Evolutionary conservation across 2,329 filamentous ascomycete genomes (phyloP).

Genomic region (Cryphonectria japonica): DNA sequence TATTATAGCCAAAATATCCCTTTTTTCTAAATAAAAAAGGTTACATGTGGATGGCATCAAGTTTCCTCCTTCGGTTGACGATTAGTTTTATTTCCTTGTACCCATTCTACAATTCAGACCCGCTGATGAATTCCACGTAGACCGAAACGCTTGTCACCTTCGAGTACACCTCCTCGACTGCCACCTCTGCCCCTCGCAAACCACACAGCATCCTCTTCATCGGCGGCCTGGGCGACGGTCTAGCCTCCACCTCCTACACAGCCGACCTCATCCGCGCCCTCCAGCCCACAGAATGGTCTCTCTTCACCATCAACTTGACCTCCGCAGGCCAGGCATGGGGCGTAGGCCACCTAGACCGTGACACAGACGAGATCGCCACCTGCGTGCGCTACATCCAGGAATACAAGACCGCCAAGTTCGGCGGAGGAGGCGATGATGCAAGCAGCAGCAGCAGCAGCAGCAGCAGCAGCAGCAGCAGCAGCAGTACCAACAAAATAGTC

Average conservation of each 20-base stretch:
- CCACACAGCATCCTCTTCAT: conserved; percentile 55
- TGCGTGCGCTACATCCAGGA: conserved; percentile 38
- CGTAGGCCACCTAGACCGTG: conserved; percentile 42
- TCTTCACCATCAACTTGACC: conserved; percentile 45
- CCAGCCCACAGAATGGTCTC: conserved; percentile 40
- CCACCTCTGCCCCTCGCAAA: conserved; percentile 33
- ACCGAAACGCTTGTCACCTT: conserved; percentile 44
- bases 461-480: conserved; percentile 37
- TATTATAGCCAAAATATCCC: neutral
- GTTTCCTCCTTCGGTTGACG: neutral
- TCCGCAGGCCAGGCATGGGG: conserved; percentile 43
- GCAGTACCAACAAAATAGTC: conserved; percentile 50
- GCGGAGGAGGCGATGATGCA: conserved; percentile 27
- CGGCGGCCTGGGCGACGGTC: conserved; percentile 56
- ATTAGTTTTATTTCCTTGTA: neutral
- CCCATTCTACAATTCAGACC: neutral
- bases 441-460: conserved; percentile 30
- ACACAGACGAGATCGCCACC: conserved; percentile 42
- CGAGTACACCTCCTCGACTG: conserved; percentile 40
- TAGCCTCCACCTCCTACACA: conserved; percentile 54
- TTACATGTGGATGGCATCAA: neutral
- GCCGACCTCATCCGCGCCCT: conserved; percentile 47
- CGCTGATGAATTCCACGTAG: conserved; percentile 31
- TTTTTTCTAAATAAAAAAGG: too few relatives aligned
- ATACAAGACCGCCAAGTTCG: conserved; percentile 39